Evolutionary conservation across 192 early-diverging fungal genomes (phyloP), one percentile per base, ranked within the genome.

Genomic region (Linnemannia elongata): DNA sequence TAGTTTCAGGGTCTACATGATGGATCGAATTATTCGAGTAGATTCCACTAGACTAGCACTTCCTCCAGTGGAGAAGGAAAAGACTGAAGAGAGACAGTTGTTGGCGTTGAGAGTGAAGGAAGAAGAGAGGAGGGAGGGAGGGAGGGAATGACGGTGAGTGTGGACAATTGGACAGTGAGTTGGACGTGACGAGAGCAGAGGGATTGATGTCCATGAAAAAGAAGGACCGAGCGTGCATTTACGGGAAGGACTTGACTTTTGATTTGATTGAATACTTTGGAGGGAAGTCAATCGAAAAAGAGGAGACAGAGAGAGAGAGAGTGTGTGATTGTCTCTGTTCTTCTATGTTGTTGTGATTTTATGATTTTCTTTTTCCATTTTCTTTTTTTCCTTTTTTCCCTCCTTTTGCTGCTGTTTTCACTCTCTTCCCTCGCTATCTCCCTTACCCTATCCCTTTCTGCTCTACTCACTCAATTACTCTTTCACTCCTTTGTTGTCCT

Each of bases 301-400:
- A 63, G 57, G 6, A n/a, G 22, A 57, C 1, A 8, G 60, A 33
- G 60, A n/a, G 6, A 27, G 8, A 1, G 0, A 8, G 12, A 10
- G 60, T 1, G 60, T 63, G 30, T 33, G 69, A 41, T 71, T 71
- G 69, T 22, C 24, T 38, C 17, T 39, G 30, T 39, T 36, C 17
- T 20, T 33, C 20, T 69, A n/a, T n/a, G n/a, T 38, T 33, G 35
- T 71, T 71, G 69, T 41, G 39, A 42, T 41, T 66, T n/a, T 66
- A 24, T 17, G 45, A 47, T 69, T 78, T 71, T 35, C 69, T 69
- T 13, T 49, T 70, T 78, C 36, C n/a, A n/a, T n/a, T n/a, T n/a
- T n/a, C n/a, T n/a, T n/a, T n/a, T n/a, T 18, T 71, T 72, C 24
- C 38, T 52, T 12, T 12, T 33, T 18, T 15, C 54, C 18, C 13